phyloP scores from a whole-genome alignment of 2,329 filamentous ascomycete genomes.

The Xylariomycetidae sp. region DNA sequence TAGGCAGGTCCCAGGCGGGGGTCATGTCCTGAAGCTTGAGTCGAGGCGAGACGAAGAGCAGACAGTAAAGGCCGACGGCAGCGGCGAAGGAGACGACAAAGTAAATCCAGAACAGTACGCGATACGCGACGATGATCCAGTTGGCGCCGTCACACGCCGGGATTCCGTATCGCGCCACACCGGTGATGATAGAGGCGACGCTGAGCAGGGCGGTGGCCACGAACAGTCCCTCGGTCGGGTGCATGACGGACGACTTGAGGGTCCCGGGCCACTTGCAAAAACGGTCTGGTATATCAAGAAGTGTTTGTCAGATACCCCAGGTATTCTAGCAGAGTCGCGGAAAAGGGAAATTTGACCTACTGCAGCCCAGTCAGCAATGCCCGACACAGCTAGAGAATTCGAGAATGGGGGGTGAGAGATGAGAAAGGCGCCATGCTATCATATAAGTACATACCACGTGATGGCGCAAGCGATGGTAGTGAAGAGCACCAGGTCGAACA shows the following conservation, averaged over 20 bases:
- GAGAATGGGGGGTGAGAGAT: too few species aligned
- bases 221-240: slow-evolving; percentile 47
- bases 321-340: too few species aligned
- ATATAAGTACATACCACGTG: too few species aligned
- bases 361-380: too few species aligned
- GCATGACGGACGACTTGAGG: slow-evolving; percentile 39
- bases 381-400: too few species aligned
- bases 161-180: slow-evolving; percentile 33
- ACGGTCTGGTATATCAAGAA: too few species aligned
- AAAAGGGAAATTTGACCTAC: too few species aligned
- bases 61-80: slow-evolving; percentile 32
- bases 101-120: slow-evolving; percentile 38
- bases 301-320: too few species aligned
- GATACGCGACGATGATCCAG: slow-evolving; percentile 34
- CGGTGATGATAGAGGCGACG: slow-evolving; percentile 38
- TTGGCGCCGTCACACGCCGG: slow-evolving; percentile 33
- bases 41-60: slow-evolving; percentile 32
- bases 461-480: slow-evolving; percentile 26
- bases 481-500: slow-evolving; percentile 46
- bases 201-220: slow-evolving; percentile 32
- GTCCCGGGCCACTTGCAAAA: slow-evolving; percentile 40
- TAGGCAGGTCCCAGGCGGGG: slow-evolving; percentile 32
- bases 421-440: too few species aligned
- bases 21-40: slow-evolving; percentile 34
- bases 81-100: slow-evolving; percentile 33